phyloP scores from a whole-genome alignment of 2,329 filamentous ascomycete genomes.

The Zarea fungicola region DNA sequence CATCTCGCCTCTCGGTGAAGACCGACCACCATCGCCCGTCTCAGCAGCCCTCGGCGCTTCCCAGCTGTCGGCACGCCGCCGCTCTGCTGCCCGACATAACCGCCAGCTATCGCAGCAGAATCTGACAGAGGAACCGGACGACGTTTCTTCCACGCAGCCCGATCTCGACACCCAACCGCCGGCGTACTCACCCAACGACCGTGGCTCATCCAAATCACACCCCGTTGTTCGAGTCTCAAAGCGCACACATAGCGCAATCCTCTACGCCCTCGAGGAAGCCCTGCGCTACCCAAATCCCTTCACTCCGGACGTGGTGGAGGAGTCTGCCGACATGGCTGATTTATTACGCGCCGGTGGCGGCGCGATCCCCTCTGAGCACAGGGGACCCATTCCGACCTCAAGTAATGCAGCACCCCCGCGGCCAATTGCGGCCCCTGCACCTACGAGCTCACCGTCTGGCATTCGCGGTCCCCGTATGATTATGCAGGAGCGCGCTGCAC shows the following conservation, averaged over 20 bases:
- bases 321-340: constrained; percentile 90
- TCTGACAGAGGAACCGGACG: constrained; percentile 41
- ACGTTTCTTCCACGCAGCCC: constrained; percentile 30
- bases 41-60: constrained; percentile 38
- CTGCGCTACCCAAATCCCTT: constrained; percentile 77
- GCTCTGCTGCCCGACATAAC: constrained; percentile 21
- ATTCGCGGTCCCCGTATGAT: constrained; percentile 85
- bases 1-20: constrained; percentile 19
- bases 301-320: constrained; percentile 77
- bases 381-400: neutral
- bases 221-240: constrained; percentile 64
- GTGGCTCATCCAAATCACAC: constrained; percentile 32
- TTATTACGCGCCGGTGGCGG: constrained; percentile 50
- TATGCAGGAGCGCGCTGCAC: constrained; percentile 78
- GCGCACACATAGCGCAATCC: constrained; percentile 81
- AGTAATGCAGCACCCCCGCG: constrained; percentile 36
- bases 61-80: constrained; percentile 17
- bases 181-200: constrained; percentile 27
- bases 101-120: constrained; percentile 45
- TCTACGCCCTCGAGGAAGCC: constrained; percentile 87
- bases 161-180: constrained; percentile 22
- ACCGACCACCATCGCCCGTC: constrained; percentile 16
- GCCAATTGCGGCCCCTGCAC: constrained; percentile 43
- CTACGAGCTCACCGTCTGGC: constrained; percentile 54
- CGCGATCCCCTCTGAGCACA: constrained; percentile 43